Base-by-base conservation (phyloP, 2,329 filamentous ascomycete genomes). In the Bipolaris bicolor region DNA sequence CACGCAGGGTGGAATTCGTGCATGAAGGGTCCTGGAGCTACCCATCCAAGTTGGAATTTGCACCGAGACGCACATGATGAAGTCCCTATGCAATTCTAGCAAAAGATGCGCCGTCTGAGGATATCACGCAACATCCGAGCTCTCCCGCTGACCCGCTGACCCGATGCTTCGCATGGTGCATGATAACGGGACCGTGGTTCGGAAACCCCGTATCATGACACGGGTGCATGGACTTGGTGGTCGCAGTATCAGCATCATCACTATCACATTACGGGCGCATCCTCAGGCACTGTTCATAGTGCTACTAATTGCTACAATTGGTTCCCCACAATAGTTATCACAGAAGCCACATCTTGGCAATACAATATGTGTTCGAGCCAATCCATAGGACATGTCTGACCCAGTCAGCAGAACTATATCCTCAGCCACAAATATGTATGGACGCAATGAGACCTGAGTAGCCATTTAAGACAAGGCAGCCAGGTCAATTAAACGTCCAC, bases 401-500 rank as follows among this genome's bases (percentile, higher is more conserved):
- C 9, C 46, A 39, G 18, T 16, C 20, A 29, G n/a, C 15, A 7
- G 22, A 26, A 40, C 13, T 5, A 43, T 31, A 45, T 54, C 26
- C 4, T 3, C 34, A 39, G 46, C 4, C 33, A 31, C 33, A 16
- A 3, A 36, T 13, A 69, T 76, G 72, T 76, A 64, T 63, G 72
- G 67, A 64, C 71, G 72, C 65, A 69, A 76, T 76, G 73, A 76
- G 73, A 76, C 73, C 70, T 61, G 68, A 58, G 62, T 55, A 75
- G 71, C 71, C 68, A 75, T 52, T 55, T 61, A 63, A 41, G 31
- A n/a, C 13, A 46, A 62, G 66, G 70, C 71, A 70, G 65, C 58
- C 70, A 72, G 67, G 72, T 76, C 73, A 76, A 76, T 75, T 75
- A 74, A 74, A 76, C 73, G 70, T 58, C 64, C 71, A 65, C 48